Conservation (phyloP, 768 basidiomycete genomes). For the Hericium rajendrae region DNA sequence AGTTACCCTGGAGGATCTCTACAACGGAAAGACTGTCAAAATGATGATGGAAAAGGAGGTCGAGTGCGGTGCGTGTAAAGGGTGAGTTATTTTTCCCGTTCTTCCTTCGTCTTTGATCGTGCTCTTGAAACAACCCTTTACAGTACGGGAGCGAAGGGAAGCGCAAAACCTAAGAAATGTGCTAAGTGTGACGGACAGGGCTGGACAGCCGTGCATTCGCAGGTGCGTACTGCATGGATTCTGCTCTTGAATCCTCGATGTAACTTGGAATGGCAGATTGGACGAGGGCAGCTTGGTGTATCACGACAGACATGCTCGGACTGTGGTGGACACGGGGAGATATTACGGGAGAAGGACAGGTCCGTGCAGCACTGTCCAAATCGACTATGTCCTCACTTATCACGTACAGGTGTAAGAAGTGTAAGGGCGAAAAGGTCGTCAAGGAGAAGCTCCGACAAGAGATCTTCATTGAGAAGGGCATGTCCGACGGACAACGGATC, state of each 20-base stretch:
- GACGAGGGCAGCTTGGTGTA: slow-evolving; percentile 37
- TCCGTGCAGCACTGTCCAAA: slow-evolving; percentile 21
- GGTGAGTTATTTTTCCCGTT: slow-evolving; percentile 34
- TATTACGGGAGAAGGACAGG: slow-evolving; percentile 79
- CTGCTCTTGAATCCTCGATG: neutral
- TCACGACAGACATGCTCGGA: slow-evolving; percentile 53
- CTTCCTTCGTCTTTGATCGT: neutral
- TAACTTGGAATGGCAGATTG: slow-evolving; percentile 24
- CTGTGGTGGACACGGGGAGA: slow-evolving; percentile 61
- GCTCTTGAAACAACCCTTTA: slow-evolving; percentile 1
- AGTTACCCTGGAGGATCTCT: slow-evolving; percentile 86
- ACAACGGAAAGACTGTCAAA: slow-evolving; percentile 82
- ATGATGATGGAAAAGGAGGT: slow-evolving; percentile 85
- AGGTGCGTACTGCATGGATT: slow-evolving; percentile 24
- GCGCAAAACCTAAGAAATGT: slow-evolving; percentile 80
- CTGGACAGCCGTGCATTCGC: slow-evolving; percentile 51
- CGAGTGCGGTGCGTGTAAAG: slow-evolving; percentile 71
- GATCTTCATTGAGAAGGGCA: slow-evolving; percentile 79
- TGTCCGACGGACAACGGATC: slow-evolving; percentile 75
- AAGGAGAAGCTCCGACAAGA: slow-evolving; percentile 88
- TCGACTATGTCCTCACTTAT: neutral
- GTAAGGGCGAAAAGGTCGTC: slow-evolving; percentile 77
- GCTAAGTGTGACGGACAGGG: slow-evolving; percentile 78
- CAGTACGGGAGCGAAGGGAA: slow-evolving; percentile 76
- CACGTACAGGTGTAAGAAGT: slow-evolving; percentile 78